These are phyloP conservation scores for Yarrowia yakushimensis DNA, from an alignment of 805 yeast species.

Conservation along the genomic window DNA sequence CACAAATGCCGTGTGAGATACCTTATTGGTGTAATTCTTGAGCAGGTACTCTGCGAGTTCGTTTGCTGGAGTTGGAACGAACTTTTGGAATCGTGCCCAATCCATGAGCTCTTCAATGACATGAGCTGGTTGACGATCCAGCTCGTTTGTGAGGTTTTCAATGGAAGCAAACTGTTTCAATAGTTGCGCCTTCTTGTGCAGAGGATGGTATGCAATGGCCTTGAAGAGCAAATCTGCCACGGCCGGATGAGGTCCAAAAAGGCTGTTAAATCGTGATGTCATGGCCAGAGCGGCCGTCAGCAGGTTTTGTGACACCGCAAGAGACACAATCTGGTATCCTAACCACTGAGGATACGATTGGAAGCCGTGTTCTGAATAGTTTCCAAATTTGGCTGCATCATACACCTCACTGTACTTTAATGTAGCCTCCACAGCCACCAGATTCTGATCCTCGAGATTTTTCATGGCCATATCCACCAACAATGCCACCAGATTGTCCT, in stretches of 20 bases:
- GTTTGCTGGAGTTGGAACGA: background rate
- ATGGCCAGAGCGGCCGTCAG: background rate
- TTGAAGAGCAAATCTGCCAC: background rate
- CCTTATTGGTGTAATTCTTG: background rate
- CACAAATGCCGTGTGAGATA: background rate
- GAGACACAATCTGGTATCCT: background rate
- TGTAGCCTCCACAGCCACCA: background rate
- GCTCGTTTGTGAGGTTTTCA: background rate
- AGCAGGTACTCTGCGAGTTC: background rate
- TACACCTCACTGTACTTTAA: background rate
- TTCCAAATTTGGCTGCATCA: background rate
- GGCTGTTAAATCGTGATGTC: background rate
- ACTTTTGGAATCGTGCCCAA: background rate
- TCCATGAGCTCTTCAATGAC: background rate
- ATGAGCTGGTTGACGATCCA: background rate
- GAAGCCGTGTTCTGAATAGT: background rate
- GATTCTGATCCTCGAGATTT: background rate
- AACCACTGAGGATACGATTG: background rate
- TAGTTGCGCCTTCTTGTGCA: background rate
- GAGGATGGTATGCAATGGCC: conserved; percentile 13
- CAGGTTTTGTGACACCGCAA: conserved; percentile 9
- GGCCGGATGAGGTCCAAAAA: background rate
- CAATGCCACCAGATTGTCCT: conserved; percentile 6
- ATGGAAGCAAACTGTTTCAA: background rate
- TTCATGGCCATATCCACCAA: conserved; percentile 15